phyloP scores from a whole-genome alignment of 2,329 filamentous ascomycete genomes.

The Colletotrichum lentis region DNA sequence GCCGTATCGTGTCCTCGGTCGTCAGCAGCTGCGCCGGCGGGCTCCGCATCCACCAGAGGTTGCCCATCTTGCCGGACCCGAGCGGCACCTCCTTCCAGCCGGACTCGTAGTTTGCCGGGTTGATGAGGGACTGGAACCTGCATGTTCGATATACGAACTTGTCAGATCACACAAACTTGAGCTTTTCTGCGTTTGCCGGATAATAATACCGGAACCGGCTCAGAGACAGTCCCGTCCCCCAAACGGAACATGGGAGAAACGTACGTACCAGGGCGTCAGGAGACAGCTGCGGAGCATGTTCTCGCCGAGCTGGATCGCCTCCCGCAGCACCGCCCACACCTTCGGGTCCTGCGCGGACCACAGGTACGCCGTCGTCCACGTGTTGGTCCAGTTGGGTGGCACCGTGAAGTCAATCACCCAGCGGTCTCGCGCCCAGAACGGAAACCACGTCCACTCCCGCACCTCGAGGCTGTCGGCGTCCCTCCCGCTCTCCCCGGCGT shows the following conservation, averaged over 20 bases:
- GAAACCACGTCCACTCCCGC: slow-evolving; percentile 27
- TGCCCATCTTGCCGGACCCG: not conserved
- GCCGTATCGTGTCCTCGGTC: not conserved
- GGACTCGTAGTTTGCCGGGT: not conserved
- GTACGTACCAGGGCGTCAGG: slow-evolving; percentile 30
- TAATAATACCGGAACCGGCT: no score
- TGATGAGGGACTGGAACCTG: slow-evolving; percentile 8
- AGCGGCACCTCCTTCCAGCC: not conserved
- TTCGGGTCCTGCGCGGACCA: slow-evolving; percentile 29
- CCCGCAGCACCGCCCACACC: slow-evolving; percentile 30
- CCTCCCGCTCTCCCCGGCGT: no score
- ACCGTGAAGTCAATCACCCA: slow-evolving; percentile 32
- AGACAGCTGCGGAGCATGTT: slow-evolving; percentile 24
- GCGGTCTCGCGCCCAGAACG: slow-evolving; percentile 24
- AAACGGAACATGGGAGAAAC: no score
- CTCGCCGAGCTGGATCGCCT: slow-evolving; percentile 34
- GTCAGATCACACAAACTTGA: no score
- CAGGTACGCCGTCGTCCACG: not conserved
- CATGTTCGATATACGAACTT: no score
- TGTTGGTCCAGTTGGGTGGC: not conserved
- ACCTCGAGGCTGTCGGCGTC: slow-evolving; percentile 6
- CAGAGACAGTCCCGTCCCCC: no score
- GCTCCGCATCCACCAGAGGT: not conserved
- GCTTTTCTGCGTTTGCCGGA: no score
- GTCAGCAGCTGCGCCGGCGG: not conserved